phyloP scores from a whole-genome alignment of 2,329 filamentous ascomycete species.

The Fusarium sp. region DNA sequence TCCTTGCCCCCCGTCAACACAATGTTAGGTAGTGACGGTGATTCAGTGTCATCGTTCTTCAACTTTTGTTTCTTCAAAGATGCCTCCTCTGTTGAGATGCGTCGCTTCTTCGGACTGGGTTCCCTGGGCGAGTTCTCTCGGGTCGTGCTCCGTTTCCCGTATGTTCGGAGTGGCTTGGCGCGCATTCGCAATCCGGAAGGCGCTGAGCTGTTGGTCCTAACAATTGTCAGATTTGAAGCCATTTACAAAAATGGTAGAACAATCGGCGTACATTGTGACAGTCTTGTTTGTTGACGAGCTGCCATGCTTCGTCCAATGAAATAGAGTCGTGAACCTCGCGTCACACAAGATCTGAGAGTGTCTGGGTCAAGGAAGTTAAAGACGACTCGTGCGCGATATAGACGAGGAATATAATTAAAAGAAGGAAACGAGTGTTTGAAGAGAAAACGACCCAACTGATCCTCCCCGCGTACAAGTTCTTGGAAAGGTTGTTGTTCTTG shows the following conservation, averaged over 20 bases:
- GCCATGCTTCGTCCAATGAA: conserved; percentile 14
- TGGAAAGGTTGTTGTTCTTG: not conserved
- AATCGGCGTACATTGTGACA: conserved; percentile 7
- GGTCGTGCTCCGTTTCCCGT: conserved; percentile 49
- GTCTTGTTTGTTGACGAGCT: not conserved
- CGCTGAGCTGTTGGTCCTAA: conserved; percentile 47
- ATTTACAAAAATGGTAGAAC: no score
- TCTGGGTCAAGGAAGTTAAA: not conserved
- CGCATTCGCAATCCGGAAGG: conserved; percentile 41
- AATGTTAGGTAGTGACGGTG: not conserved
- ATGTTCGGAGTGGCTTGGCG: conserved; percentile 52
- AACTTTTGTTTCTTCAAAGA: not conserved
- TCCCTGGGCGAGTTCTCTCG: conserved; percentile 35
- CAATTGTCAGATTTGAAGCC: conserved; percentile 1
- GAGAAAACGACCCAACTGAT: not conserved
- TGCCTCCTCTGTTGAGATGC: not conserved
- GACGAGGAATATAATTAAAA: not conserved
- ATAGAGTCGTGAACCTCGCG: not conserved
- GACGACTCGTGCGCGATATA: not conserved
- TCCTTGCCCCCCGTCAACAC: not conserved
- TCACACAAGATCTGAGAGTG: not conserved
- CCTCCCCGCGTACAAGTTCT: not conserved
- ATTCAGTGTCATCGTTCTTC: not conserved
- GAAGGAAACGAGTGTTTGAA: not conserved
- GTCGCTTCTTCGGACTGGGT: conserved; percentile 40